Evolutionary conservation across 192 early-diverging fungal species (phyloP).

Genomic region (Podila epigama): DNA sequence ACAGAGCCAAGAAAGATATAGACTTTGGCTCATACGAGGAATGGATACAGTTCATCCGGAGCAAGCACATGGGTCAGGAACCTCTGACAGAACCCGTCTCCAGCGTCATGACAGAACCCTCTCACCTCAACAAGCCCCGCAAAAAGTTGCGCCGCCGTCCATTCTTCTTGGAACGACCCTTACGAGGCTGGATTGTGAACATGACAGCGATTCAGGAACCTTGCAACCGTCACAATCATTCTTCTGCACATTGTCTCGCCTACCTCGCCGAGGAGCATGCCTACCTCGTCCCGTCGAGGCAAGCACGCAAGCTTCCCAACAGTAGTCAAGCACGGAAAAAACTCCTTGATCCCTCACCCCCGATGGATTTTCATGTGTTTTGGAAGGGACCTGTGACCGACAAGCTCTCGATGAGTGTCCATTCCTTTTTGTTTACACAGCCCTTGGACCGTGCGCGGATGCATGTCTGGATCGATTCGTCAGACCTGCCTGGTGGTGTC

Average conservation of each 20-base stretch:
- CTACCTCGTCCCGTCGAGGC: slow-evolving; percentile 11
- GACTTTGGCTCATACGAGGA: background rate
- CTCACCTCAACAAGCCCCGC: background rate
- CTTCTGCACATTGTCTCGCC: slow-evolving; percentile 29
- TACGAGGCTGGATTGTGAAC: slow-evolving; percentile 26
- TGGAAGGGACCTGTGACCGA: slow-evolving; percentile 47
- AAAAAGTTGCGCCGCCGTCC: background rate
- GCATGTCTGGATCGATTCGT: slow-evolving; percentile 46
- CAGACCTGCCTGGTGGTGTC: slow-evolving; percentile 23
- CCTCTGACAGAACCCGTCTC: slow-evolving; percentile 13
- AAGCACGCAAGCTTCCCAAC: background rate
- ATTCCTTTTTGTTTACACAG: slow-evolving; percentile 45
- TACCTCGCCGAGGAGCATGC: slow-evolving; percentile 21
- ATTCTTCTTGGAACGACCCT: slow-evolving; percentile 18
- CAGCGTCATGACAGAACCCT: background rate
- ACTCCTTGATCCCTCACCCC: background rate
- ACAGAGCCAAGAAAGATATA: background rate
- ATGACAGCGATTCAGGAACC: slow-evolving; percentile 17
- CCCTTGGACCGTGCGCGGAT: slow-evolving; percentile 27
- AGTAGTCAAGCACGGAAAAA: background rate
- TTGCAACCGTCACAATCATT: slow-evolving; percentile 22
- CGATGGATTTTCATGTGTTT: slow-evolving; percentile 49
- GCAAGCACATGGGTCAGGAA: slow-evolving; percentile 3
- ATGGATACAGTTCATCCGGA: background rate
- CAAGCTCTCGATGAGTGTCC: slow-evolving; percentile 30